phyloP scores from a whole-genome alignment of 495 filamentous ascomycete species.

The Xeromyces bisporus region DNA sequence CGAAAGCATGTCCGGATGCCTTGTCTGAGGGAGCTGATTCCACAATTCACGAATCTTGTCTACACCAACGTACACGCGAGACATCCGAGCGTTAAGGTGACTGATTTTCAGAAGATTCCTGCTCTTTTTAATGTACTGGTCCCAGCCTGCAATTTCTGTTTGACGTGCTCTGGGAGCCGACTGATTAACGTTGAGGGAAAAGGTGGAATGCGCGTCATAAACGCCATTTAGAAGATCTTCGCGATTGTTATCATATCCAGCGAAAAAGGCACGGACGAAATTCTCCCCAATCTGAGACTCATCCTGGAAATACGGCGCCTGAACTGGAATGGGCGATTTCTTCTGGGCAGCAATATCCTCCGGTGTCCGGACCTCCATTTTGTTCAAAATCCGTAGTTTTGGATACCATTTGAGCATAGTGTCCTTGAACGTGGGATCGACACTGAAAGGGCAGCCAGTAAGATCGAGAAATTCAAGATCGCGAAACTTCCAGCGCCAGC shows the following conservation, averaged over 20 bases:
- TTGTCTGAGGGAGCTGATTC: conserved; percentile 52
- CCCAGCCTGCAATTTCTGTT: conserved; percentile 39
- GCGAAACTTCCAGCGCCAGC: conserved; percentile 64
- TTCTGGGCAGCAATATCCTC: conserved; percentile 42
- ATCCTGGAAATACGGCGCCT: conserved; percentile 56
- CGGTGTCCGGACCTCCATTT: conserved; percentile 48
- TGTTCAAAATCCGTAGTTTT: conserved; percentile 53
- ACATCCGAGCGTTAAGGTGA: conserved; percentile 37
- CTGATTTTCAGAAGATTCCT: conserved; percentile 61
- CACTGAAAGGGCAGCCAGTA: conserved; percentile 55
- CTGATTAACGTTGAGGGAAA: conserved; percentile 59
- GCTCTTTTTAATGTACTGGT: conserved; percentile 59
- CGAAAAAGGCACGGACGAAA: conserved; percentile 60
- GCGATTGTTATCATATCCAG: conserved; percentile 59
- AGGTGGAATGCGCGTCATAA: conserved; percentile 64
- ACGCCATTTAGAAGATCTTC: conserved; percentile 40
- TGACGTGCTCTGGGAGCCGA: conserved; percentile 36
- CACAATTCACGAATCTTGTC: conserved; percentile 53
- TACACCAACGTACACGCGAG: conserved; percentile 46
- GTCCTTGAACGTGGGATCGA: conserved; percentile 41
- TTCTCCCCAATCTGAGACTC: conserved; percentile 53
- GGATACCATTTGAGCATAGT: conserved; percentile 75
- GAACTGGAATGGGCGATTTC: conserved; percentile 49
- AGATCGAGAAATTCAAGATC: conserved; percentile 63
- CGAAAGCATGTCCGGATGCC: conserved; percentile 49